Percentiles rank a stretch among this genome's conserved stretches.
These are phyloP conservation scores for Hibiscus tridactylites DNA, from an alignment of 345 rosid genomes.

Conservation along the genomic window DNA sequence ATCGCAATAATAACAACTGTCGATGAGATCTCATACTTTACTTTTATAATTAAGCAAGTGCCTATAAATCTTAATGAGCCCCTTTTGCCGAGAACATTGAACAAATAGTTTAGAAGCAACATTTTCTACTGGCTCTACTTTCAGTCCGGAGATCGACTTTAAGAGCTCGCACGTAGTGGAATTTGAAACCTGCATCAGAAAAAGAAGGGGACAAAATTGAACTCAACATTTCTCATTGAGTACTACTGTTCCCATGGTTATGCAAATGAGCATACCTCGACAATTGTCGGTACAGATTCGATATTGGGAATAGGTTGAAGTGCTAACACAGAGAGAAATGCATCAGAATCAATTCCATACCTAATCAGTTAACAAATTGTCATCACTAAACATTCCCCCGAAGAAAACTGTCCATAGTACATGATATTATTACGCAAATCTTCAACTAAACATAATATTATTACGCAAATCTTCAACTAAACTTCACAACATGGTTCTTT, in stretches of 20 bases:
- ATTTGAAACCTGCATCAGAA: constrained; percentile 58
- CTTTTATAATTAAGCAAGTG: constrained; percentile 82
- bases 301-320: constrained; percentile 77
- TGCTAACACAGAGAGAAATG: constrained; percentile 85
- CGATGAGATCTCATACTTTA: constrained; percentile 28
- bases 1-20: neutral
- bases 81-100: constrained; percentile 93
- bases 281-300: constrained; percentile 79
- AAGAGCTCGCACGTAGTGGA: constrained; percentile 76
- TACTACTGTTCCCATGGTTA: neutral
- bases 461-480: neutral
- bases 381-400: constrained; percentile 18
- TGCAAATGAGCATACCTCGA: constrained; percentile 51
- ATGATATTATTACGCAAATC: neutral
- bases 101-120: constrained; percentile 89
- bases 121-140: constrained; percentile 87
- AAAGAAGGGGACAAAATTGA: constrained; percentile 1
- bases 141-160: constrained; percentile 79
- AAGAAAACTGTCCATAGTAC: neutral
- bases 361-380: constrained; percentile 33
- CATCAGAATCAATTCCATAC: constrained; percentile 89
- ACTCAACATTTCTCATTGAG: constrained; percentile 9
- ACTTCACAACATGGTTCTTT: neutral
- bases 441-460: neutral
- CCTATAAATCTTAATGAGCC: constrained; percentile 84